These are phyloP conservation scores for Fraxinus angustifolia DNA, from an alignment of 305 asterid species.

Conservation along the genomic window DNA sequence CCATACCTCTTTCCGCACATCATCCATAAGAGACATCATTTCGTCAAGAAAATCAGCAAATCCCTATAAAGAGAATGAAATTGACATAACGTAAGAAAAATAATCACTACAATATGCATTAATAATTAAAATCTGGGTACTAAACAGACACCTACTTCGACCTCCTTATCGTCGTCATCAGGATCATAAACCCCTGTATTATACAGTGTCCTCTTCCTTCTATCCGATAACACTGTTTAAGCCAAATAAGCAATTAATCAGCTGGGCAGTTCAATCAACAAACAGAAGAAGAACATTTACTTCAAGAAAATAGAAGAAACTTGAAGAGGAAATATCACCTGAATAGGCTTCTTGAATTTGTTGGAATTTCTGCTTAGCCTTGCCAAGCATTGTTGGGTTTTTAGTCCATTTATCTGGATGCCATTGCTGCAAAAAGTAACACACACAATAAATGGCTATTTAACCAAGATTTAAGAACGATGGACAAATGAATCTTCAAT, in stretches of 20 bases:
- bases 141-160: conserved; percentile 40
- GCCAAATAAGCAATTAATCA: background rate
- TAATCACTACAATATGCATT: background rate
- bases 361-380: conserved; percentile 58
- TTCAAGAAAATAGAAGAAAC: background rate
- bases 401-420: conserved; percentile 80
- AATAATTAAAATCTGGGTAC: background rate
- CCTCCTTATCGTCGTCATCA: conserved; percentile 55
- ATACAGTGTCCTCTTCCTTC: conserved; percentile 57
- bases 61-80: conserved; percentile 36
- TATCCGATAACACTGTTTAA: conserved; percentile 63
- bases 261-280: background rate
- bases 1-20: conserved; percentile 59
- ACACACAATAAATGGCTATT: background rate
- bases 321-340: conserved; percentile 36
- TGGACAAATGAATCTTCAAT: no score
- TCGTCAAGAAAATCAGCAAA: conserved; percentile 72
- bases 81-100: background rate
- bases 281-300: background rate
- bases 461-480: no score
- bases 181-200: conserved; percentile 64
- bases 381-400: conserved; percentile 51
- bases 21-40: conserved; percentile 61
- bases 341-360: conserved; percentile 43
- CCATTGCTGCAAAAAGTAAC: conserved; percentile 64